These are phyloP conservation scores for Chaetomiaceae sp. DNA, from an alignment of 2,329 filamentous ascomycete species.

Conservation along the genomic window DNA sequence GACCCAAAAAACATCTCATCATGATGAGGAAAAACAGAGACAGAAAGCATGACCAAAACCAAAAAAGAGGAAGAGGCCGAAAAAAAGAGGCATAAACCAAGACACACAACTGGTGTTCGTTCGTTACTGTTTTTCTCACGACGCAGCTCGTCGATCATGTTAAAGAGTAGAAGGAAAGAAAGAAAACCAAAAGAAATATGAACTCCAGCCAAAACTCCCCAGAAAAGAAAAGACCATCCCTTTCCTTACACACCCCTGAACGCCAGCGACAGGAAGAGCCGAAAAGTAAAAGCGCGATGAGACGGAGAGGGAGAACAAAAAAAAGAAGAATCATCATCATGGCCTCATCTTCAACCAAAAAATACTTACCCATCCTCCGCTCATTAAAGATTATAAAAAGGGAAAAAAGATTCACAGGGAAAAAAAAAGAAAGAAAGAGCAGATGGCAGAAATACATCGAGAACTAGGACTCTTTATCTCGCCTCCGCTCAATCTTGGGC, in stretches of 20 bases:
- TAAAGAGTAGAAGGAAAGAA: conserved; percentile 15
- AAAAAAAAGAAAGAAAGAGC: background rate
- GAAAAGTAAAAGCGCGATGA: background rate
- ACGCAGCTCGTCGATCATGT: conserved; percentile 19
- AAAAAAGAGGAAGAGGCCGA: background rate
- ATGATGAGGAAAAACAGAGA: background rate
- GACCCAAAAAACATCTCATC: conserved; percentile 11
- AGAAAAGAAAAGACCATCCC: too few species aligned
- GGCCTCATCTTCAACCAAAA: background rate
- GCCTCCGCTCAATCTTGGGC: too few species aligned
- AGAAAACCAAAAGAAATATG: conserved; percentile 13
- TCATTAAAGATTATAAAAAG: conserved; percentile 21
- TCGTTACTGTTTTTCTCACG: conserved; percentile 22
- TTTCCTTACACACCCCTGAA: background rate
- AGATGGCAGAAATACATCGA: conserved; percentile 13
- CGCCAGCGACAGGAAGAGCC: conserved; percentile 4
- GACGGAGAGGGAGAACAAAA: too few species aligned
- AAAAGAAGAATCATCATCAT: conserved; percentile 9
- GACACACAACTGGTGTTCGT: conserved; percentile 21
- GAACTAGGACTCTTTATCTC: too few species aligned
- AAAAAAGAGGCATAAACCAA: background rate
- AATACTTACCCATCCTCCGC: conserved; percentile 1
- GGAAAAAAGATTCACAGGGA: too few species aligned
- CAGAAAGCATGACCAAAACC: background rate
- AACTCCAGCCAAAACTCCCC: background rate